Percentiles rank a stretch among this genome's conserved stretches.
Conservation (phyloP, 2,329 filamentous ascomycete genomes). For the Colletotrichum sp. region DNA sequence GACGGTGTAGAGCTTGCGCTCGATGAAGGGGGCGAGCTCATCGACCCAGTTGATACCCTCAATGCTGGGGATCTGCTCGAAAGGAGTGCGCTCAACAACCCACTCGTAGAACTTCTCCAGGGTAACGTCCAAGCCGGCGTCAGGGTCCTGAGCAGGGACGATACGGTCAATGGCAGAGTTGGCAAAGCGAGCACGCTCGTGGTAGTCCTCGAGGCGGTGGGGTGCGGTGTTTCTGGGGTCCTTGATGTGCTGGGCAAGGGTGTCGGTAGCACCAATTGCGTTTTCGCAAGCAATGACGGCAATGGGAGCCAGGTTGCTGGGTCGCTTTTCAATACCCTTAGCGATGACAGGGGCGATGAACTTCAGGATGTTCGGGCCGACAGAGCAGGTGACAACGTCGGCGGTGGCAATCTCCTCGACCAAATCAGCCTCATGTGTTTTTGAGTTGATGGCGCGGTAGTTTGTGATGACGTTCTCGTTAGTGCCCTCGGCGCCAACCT, state of each 20-base stretch:
- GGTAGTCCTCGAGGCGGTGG: slow-evolving; percentile 70
- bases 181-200: slow-evolving; percentile 83
- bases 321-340: slow-evolving; percentile 85
- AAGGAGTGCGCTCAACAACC: slow-evolving; percentile 91
- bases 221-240: slow-evolving; percentile 73
- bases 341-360: slow-evolving; percentile 96
- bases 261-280: slow-evolving; percentile 92
- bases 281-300: slow-evolving; percentile 98
- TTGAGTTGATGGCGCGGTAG: slow-evolving; percentile 97
- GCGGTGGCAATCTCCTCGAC: slow-evolving; percentile 86
- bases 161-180: slow-evolving; percentile 99
- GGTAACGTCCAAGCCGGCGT: slow-evolving; percentile 86
- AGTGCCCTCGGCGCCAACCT: slow-evolving; percentile 86
- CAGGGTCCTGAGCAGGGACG: slow-evolving; percentile 84
- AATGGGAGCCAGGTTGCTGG: slow-evolving; percentile 68
- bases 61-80: slow-evolving; percentile 77
- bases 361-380: slow-evolving; percentile 93
- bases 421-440: slow-evolving; percentile 80
- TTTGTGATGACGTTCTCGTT: slow-evolving; percentile 85
- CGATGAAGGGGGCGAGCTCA: slow-evolving; percentile 91
- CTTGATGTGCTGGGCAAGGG: slow-evolving; percentile 82
- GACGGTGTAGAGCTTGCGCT: slow-evolving; percentile 99
- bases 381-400: slow-evolving; percentile 93
- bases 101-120: slow-evolving; percentile 99
- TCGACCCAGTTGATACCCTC: slow-evolving; percentile 93